Percentiles rank a stretch among this genome's conserved stretches.
Evolutionary conservation across 208 protist species (phyloP).

Genomic region (Tritrichomonas foetus): DNA sequence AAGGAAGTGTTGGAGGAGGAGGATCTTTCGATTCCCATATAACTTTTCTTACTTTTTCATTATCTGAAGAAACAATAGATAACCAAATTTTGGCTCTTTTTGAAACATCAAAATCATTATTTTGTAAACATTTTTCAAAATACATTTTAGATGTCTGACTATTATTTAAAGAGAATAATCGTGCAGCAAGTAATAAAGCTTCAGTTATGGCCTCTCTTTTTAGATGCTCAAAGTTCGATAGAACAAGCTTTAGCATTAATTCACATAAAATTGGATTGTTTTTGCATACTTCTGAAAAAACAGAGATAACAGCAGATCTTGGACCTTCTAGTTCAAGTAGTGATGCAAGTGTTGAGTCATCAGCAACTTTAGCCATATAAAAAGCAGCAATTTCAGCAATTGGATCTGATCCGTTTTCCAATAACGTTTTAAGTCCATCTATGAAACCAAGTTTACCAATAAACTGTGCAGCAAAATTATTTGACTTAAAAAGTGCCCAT

Average conservation of each 20-base stretch:
- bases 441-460: background rate
- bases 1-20: background rate
- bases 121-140: background rate
- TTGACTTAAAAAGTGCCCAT: background rate
- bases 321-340: background rate
- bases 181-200: background rate
- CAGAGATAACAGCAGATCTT: background rate
- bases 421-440: background rate
- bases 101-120: background rate
- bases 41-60: background rate
- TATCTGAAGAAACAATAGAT: background rate
- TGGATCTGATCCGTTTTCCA: background rate
- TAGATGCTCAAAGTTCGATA: background rate
- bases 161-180: background rate
- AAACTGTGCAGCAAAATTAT: background rate
- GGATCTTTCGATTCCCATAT: background rate
- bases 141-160: background rate
- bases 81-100: background rate
- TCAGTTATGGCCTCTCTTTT: background rate
- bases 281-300: slow-evolving; percentile 2
- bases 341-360: background rate
- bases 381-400: background rate
- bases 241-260: background rate
- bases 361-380: background rate
- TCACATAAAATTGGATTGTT: background rate